Base-by-base conservation (phyloP, 2,329 filamentous ascomycete genomes). In the Aspergillus udagawae region DNA sequence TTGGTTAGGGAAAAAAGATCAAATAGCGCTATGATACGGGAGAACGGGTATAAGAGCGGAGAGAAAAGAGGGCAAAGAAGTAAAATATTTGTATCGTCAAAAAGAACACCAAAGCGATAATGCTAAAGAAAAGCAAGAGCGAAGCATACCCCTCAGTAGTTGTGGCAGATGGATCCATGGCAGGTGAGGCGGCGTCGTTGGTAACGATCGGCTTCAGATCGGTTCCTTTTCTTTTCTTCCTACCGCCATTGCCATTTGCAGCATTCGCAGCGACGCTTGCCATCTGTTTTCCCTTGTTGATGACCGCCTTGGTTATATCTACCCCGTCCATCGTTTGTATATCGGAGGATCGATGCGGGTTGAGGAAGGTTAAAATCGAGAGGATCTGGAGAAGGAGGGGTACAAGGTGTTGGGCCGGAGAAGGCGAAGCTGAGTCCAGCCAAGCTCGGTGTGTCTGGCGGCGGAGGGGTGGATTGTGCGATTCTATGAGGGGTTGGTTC, bases 201-300 rank as follows among this genome's bases (percentile, higher is more conserved):
- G 84, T 87, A 72, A 87, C 83, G 72, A 88, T 87, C 67, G 85
- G 85, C 76, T 86, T 86, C 69, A 87, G 75, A 65, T 80, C 78
- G 68, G 84, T 82, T 62, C 82, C 82, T 77, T 87, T 87, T 76
- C 84, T 81, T 67, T 84, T 80, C 79, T 87, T 87, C 79, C 86
- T 86, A 67, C 81, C 80, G 67, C 78, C 80, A 72, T 80, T 83
- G 74, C 79, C 82, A 76, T 83, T 79, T 65, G 78, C 74, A 60
- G 75, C 70, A 59, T 72, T 72, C 27, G 75, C 71, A 62, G 76
- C 74, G 55, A 76, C 74, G 58, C 68, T 79, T 60, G 83, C 83
- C 71, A 85, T 84, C 72, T 85, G 82, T 74, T 87, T 87, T 57
- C 83, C 84, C 75, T 86, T 86, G 73, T 83, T 83, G 74, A 86